These are phyloP conservation scores for Boechera retrofracta DNA, from an alignment of 345 rosid species.

Conservation along the genomic window DNA sequence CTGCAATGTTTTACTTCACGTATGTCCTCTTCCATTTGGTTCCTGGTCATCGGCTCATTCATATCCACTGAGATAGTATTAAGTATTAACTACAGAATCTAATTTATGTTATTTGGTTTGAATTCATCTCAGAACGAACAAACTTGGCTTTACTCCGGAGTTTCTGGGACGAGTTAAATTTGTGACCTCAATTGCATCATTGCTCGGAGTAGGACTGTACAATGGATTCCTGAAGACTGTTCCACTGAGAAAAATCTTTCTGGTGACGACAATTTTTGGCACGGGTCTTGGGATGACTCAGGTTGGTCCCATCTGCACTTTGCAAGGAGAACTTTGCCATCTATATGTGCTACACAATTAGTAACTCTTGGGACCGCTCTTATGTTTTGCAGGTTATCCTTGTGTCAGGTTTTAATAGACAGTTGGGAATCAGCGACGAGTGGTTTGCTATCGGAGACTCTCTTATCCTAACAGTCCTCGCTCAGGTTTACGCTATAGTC, in stretches of 20 bases:
- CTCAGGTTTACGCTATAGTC: conserved; percentile 56
- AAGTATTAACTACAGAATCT: conserved; percentile 12
- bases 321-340: conserved; percentile 3
- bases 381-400: conserved; percentile 69
- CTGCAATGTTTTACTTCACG: conserved; percentile 99
- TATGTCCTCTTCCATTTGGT: conserved; percentile 45
- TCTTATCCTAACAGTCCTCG: conserved; percentile 83
- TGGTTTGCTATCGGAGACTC: conserved; percentile 99
- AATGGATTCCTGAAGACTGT: conserved; percentile 91
- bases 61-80: conserved; percentile 9
- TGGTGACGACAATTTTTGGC: conserved; percentile 72
- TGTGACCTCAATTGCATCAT: conserved; percentile 89
- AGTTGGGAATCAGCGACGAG: conserved; percentile 85
- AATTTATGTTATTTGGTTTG: conserved; percentile 19
- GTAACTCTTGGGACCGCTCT: conserved; percentile 22
- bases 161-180: conserved; percentile 94
- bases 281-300: conserved; percentile 95
- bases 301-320: conserved; percentile 50
- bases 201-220: conserved; percentile 87
- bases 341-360: not conserved
- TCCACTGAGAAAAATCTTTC: conserved; percentile 78
- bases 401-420: conserved; percentile 79
- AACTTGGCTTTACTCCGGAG: conserved; percentile 94
- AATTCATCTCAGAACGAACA: conserved; percentile 70
- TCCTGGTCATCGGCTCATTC: conserved; percentile 8